phyloP scores from a whole-genome alignment of 371 early-diverging fungal genomes.

The Paraphysoderma sedebokerense region DNA sequence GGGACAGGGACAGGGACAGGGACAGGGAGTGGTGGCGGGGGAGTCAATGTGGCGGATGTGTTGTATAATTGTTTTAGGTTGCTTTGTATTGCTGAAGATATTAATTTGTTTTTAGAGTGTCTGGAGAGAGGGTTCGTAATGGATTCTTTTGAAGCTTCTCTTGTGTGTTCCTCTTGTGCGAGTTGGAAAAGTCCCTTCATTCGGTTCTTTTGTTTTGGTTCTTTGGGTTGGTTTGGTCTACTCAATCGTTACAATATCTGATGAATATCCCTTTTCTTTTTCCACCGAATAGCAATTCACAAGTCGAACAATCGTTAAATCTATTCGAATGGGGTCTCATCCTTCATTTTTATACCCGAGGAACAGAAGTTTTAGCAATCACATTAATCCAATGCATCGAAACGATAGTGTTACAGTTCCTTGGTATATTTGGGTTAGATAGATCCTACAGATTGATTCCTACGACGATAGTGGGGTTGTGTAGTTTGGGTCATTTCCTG shows the following conservation, averaged over 20 bases:
- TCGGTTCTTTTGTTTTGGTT: too few relatives aligned
- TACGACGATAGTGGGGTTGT: slow-evolving; percentile 15
- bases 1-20: not conserved
- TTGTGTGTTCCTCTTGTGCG: too few relatives aligned
- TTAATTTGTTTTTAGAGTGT: not conserved
- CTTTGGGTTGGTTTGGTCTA: too few relatives aligned
- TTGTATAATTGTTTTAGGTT: not conserved
- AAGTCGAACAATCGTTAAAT: slow-evolving; percentile 14
- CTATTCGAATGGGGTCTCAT: slow-evolving; percentile 19
- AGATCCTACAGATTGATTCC: slow-evolving; percentile 11
- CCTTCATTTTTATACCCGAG: slow-evolving; percentile 13
- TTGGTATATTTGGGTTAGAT: slow-evolving; percentile 10
- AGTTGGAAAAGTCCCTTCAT: too few relatives aligned
- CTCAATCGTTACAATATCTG: too few relatives aligned
- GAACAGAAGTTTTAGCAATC: slow-evolving; percentile 14
- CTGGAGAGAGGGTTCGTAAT: too few relatives aligned
- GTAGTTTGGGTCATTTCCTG: slow-evolving; percentile 13
- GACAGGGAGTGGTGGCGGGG: not conserved
- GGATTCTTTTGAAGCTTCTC: too few relatives aligned
- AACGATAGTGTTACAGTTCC: slow-evolving; percentile 6
- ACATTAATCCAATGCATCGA: slow-evolving; percentile 9
- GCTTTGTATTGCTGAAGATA: not conserved
- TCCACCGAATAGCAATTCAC: not conserved
- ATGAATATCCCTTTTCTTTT: not conserved
- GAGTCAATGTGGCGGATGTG: not conserved